phyloP scores from a whole-genome alignment of 176 grass and related monocot species.

The Alopecurus myosuroides region DNA sequence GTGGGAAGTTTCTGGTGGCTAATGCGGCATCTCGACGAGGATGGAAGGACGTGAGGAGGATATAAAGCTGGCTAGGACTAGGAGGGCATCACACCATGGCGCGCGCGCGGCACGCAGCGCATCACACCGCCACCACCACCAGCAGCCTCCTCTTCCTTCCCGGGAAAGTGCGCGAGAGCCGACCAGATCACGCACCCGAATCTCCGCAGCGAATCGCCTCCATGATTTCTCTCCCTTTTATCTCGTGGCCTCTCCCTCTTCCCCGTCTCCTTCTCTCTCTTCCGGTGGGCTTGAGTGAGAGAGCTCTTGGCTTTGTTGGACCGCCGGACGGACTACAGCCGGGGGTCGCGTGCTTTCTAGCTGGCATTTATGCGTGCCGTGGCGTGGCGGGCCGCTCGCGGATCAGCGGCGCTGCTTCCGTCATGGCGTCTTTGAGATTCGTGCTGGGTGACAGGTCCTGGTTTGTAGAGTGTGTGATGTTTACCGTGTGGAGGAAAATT shows the following conservation, averaged over 20 bases:
- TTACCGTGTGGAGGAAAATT: too few species aligned
- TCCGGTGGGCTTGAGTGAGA: background rate
- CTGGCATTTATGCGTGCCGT: background rate
- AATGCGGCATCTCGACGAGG: slow-evolving; percentile 27
- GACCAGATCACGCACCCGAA: slow-evolving; percentile 72
- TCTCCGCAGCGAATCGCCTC: slow-evolving; percentile 67
- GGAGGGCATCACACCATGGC: background rate
- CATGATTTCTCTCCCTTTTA: slow-evolving; percentile 45
- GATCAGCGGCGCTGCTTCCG: background rate
- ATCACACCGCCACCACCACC: background rate
- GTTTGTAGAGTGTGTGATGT: background rate
- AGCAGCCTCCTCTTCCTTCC: background rate
- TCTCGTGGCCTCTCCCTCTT: slow-evolving; percentile 17
- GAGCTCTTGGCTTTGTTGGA: slow-evolving; percentile 31
- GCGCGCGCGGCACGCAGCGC: background rate
- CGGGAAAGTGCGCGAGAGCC: slow-evolving; percentile 59
- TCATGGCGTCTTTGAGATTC: background rate
- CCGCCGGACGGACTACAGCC: background rate
- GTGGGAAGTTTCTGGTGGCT: background rate
- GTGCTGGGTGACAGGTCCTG: background rate
- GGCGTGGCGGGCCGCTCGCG: background rate
- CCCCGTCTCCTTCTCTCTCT: background rate
- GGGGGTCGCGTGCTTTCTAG: background rate
- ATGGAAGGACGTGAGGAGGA: background rate
- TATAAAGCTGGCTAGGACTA: slow-evolving; percentile 23